Conservation (phyloP, 768 basidiomycete genomes). For the Chlorophyllum brunneum region DNA sequence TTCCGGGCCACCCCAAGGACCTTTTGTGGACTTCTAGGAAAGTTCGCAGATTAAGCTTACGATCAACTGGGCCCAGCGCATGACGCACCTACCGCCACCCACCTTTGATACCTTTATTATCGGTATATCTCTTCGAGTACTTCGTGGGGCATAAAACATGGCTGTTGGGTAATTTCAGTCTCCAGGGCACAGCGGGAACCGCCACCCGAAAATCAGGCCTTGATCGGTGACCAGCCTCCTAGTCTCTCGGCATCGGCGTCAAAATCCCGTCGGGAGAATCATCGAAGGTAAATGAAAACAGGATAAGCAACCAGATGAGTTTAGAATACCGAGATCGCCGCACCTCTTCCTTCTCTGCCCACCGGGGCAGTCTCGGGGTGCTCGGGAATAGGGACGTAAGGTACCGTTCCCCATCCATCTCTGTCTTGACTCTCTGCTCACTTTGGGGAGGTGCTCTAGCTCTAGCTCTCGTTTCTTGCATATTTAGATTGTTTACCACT, state of each 20-base stretch:
- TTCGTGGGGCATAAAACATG: no score
- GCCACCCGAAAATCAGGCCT: background rate
- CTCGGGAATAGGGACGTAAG: background rate
- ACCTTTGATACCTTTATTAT: no score
- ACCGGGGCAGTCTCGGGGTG: background rate
- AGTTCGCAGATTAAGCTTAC: background rate
- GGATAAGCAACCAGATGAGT: background rate
- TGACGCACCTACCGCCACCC: no score
- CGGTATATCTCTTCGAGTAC: no score
- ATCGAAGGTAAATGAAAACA: background rate
- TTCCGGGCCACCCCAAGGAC: no score
- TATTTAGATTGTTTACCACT: no score
- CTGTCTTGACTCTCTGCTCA: no score
- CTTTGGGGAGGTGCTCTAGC: no score
- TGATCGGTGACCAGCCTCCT: conserved; percentile 2
- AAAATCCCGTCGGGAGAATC: conserved; percentile 8
- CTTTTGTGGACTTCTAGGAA: background rate
- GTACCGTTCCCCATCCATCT: no score
- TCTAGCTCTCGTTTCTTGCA: no score
- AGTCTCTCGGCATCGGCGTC: background rate
- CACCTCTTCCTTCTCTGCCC: background rate
- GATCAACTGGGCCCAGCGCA: background rate
- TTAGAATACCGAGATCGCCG: conserved; percentile 1
- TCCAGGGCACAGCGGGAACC: background rate
- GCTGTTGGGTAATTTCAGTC: no score